Conservation (phyloP, 257 asterid genomes). For the Verbena officinalis region DNA sequence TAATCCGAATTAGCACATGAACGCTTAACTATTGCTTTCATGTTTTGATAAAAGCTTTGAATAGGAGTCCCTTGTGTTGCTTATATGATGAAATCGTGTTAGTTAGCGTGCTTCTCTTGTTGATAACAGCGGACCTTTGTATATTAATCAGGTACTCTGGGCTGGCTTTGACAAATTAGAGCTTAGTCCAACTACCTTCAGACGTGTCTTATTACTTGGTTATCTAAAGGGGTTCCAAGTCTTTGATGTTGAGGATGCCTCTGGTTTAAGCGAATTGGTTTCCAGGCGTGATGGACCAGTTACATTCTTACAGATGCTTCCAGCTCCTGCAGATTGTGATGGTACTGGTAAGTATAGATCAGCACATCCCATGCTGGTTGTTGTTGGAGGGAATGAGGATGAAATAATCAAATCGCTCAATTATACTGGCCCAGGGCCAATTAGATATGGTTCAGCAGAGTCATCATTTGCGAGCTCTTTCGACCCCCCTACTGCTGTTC, state of each 20-base stretch:
- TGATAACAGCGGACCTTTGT: slow-evolving; percentile 34
- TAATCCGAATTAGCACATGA: slow-evolving; percentile 1
- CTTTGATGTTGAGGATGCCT: slow-evolving; percentile 76
- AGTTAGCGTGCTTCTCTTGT: slow-evolving; percentile 6
- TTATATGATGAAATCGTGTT: slow-evolving; percentile 21
- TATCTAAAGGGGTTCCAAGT: slow-evolving; percentile 74
- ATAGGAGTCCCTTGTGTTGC: slow-evolving; percentile 22
- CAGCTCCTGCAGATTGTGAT: slow-evolving; percentile 49
- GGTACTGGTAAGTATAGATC: slow-evolving; percentile 45
- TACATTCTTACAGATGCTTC: slow-evolving; percentile 72
- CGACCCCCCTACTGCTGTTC: slow-evolving; percentile 61
- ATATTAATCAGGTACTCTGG: slow-evolving; percentile 62
- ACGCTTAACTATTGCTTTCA: slow-evolving; percentile 23
- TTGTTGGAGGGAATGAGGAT: slow-evolving; percentile 60
- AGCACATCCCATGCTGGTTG: slow-evolving; percentile 57
- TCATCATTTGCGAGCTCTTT: slow-evolving; percentile 42
- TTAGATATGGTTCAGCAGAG: slow-evolving; percentile 42
- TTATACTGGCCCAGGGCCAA: slow-evolving; percentile 39
- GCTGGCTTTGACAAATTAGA: slow-evolving; percentile 80
- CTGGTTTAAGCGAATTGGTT: slow-evolving; percentile 63
- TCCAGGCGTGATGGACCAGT: slow-evolving; percentile 78
- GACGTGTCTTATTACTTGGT: slow-evolving; percentile 67
- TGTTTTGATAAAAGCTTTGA: slow-evolving; percentile 12
- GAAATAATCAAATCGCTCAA: slow-evolving; percentile 39
- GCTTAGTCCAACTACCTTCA: slow-evolving; percentile 42